Evolutionary conservation across 2,329 filamentous ascomycete species (phyloP).

Genomic region (Dothideomycetes sp.): DNA sequence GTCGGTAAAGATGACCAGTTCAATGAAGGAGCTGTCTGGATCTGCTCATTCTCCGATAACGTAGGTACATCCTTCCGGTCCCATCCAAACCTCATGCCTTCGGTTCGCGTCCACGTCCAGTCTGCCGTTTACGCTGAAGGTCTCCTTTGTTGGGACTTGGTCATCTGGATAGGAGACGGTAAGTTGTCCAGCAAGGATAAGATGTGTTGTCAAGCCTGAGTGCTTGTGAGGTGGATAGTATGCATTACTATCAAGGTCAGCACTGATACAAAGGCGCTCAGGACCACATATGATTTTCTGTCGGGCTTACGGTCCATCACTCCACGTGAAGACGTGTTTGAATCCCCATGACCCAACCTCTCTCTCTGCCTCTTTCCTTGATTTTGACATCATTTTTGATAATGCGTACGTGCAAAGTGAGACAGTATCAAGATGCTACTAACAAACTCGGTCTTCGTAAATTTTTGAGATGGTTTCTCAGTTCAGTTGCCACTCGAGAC

Average conservation of each 20-base stretch:
- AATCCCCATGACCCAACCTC: constrained; percentile 63
- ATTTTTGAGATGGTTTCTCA: too few species aligned
- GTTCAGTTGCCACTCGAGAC: too few species aligned
- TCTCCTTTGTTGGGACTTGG: constrained; percentile 41
- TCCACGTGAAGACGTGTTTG: constrained; percentile 59
- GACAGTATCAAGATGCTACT: too few species aligned
- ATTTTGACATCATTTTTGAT: constrained; percentile 17
- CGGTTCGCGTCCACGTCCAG: constrained; percentile 55
- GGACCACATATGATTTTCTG: too few species aligned
- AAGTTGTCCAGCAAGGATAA: constrained; percentile 54
- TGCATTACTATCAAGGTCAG: constrained; percentile 41
- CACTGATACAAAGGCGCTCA: not conserved
- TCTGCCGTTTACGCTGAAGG: constrained; percentile 48
- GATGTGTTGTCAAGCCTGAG: constrained; percentile 53
- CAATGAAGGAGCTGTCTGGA: too few species aligned
- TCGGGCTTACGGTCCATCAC: constrained; percentile 57
- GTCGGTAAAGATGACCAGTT: too few species aligned
- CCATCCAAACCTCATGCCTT: constrained; percentile 61
- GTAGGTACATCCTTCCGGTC: constrained; percentile 54
- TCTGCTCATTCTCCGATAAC: constrained; percentile 48
- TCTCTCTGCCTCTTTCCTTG: constrained; percentile 41
- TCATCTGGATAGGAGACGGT: constrained; percentile 59
- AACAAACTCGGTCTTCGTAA: too few species aligned
- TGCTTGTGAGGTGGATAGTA: constrained; percentile 61
- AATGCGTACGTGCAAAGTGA: too few species aligned